Evolutionary conservation across 2,329 filamentous ascomycete species (phyloP).

Genomic region (Trichoderma arundinaceum): DNA sequence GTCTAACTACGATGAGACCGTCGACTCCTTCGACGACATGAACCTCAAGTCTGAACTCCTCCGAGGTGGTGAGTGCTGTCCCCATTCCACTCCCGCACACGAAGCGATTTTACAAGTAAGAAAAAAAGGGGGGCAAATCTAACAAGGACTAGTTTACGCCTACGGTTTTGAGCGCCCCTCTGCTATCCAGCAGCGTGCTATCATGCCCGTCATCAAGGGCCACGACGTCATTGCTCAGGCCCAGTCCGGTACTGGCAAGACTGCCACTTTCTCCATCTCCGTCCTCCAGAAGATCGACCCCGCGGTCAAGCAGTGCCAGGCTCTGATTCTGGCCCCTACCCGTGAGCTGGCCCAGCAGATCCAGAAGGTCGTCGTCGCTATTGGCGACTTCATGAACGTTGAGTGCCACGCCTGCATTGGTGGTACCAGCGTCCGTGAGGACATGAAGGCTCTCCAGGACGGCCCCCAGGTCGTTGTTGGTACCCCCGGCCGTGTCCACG

Average conservation of each 20-base stretch:
- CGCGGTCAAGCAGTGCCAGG: constrained; percentile 94
- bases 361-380: constrained; percentile 92
- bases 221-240: constrained; percentile 99
- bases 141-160: constrained; percentile 73
- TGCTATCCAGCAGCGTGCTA: constrained; percentile 99
- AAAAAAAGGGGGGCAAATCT: constrained; percentile 33
- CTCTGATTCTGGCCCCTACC: constrained; percentile 95
- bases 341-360: constrained; percentile 99
- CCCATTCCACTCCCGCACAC: constrained; percentile 30
- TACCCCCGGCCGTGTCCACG: constrained; percentile 96
- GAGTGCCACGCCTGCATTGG: constrained; percentile 99
- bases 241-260: constrained; percentile 99
- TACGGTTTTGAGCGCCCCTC: constrained; percentile 99
- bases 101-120: constrained; percentile 5
- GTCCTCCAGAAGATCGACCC: constrained; percentile 98
- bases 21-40: constrained; percentile 99
- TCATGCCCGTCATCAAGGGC: constrained; percentile 99
- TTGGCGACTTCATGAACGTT: constrained; percentile 99
- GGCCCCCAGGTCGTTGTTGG: constrained; percentile 97
- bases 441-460: constrained; percentile 96
- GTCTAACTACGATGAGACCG: constrained; percentile 99
- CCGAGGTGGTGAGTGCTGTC: constrained; percentile 71
- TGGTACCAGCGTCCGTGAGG: constrained; percentile 95
- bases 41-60: constrained; percentile 95
- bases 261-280: constrained; percentile 98